Conservation (phyloP, 306 rosid genomes). For the Vigna mungo region DNA sequence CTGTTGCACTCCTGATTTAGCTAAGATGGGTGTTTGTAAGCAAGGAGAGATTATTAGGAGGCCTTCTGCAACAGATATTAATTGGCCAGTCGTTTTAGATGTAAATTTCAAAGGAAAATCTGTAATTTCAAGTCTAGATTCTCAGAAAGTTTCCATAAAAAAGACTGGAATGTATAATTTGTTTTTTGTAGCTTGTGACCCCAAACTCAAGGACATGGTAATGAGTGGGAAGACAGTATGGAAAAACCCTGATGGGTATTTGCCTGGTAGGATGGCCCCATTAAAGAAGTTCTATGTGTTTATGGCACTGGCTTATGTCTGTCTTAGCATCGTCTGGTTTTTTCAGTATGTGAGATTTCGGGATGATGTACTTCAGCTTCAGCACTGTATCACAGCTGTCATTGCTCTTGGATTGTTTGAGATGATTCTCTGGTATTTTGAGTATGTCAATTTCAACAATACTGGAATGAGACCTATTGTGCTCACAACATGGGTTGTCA, state of each 20-base stretch:
- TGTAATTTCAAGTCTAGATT: slow-evolving; percentile 48
- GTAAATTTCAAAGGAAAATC: slow-evolving; percentile 58
- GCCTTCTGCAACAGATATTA: slow-evolving; percentile 73
- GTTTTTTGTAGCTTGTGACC: slow-evolving; percentile 91
- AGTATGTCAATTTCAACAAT: slow-evolving; percentile 77
- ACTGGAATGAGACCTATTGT: slow-evolving; percentile 83
- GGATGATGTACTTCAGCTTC: slow-evolving; percentile 92
- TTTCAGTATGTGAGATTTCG: slow-evolving; percentile 89
- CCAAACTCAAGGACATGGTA: slow-evolving; percentile 75
- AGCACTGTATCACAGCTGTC: slow-evolving; percentile 86
- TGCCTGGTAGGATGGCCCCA: slow-evolving; percentile 97
- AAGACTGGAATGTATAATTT: slow-evolving; percentile 96
- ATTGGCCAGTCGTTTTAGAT: slow-evolving; percentile 81
- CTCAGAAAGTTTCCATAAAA: slow-evolving; percentile 55
- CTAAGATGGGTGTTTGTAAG: slow-evolving; percentile 89
- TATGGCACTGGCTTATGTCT: slow-evolving; percentile 72
- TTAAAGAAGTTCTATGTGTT: slow-evolving; percentile 77
- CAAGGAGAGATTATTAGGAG: slow-evolving; percentile 91
- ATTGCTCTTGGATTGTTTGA: slow-evolving; percentile 90
- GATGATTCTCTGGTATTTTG: slow-evolving; percentile 95
- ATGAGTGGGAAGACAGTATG: slow-evolving; percentile 92
- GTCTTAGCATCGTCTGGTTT: slow-evolving; percentile 78
- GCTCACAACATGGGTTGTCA: slow-evolving; percentile 90
- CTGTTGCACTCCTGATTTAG: slow-evolving; percentile 94
- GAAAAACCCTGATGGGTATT: slow-evolving; percentile 91